Conservation (phyloP, 352 stramenopile species). For the Globisporangium paddicum region DNA sequence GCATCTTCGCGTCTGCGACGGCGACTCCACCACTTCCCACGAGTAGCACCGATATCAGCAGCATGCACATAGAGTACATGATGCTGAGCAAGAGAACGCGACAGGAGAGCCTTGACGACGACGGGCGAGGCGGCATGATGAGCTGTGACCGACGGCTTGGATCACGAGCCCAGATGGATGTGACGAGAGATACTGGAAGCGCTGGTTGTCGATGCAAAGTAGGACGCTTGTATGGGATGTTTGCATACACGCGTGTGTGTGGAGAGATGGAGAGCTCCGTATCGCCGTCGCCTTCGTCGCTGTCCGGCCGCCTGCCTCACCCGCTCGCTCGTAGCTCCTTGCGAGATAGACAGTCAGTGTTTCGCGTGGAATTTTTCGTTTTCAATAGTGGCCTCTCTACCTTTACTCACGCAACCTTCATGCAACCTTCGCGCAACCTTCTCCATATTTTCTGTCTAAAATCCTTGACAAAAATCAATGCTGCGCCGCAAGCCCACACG, state of each 20-base stretch:
- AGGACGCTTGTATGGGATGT: background rate
- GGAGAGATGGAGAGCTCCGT: background rate
- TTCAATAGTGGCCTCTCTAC: background rate
- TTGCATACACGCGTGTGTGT: background rate
- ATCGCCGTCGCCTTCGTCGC: background rate
- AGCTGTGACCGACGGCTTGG: no score
- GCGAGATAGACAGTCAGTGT: background rate
- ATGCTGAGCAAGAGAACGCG: background rate
- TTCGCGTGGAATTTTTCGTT: background rate
- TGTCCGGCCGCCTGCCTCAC: background rate
- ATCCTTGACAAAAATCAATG: no score
- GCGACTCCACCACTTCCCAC: background rate
- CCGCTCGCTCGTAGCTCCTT: no score
- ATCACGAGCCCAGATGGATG: background rate
- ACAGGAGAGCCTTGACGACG: conserved; percentile 1
- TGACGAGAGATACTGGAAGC: background rate
- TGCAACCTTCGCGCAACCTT: background rate
- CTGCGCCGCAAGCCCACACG: conserved; percentile 55
- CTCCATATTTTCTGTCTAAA: no score
- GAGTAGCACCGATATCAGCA: background rate
- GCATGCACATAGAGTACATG: background rate
- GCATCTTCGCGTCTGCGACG: conserved; percentile 34
- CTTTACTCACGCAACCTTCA: background rate
- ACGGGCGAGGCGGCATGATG: background rate
- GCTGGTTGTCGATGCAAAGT: background rate